Conservation (phyloP, 176 grass and related monocot species). For the Triticum turgidum region DNA sequence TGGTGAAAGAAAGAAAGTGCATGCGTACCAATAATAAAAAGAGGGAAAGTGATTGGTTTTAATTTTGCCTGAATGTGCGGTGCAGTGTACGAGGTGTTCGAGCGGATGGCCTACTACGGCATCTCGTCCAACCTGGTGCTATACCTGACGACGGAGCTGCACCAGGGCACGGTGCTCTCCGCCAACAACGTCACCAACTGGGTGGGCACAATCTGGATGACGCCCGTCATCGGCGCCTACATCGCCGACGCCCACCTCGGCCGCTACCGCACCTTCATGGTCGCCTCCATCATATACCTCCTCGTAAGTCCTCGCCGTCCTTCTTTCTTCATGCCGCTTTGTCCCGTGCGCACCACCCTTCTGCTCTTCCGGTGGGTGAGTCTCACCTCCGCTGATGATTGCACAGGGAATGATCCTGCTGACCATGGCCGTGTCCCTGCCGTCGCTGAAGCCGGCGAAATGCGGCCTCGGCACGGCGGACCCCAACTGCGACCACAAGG, state of each 20-base stretch:
- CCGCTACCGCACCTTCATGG: constrained; percentile 85
- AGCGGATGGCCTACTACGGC: constrained; percentile 91
- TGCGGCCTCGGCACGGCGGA: constrained; percentile 52
- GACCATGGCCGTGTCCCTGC: constrained; percentile 64
- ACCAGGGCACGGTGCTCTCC: constrained; percentile 74
- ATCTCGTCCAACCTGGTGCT: constrained; percentile 91
- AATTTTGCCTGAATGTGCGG: neutral
- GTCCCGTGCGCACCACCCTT: neutral
- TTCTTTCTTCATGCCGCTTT: neutral
- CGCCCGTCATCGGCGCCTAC: constrained; percentile 81
- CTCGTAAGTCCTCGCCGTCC: constrained; percentile 37
- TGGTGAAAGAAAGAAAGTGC: neutral
- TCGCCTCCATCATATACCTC: constrained; percentile 72
- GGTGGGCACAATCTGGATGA: constrained; percentile 92
- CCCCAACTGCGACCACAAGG: constrained; percentile 44
- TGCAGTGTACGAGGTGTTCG: constrained; percentile 91
- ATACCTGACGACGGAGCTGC: constrained; percentile 78
- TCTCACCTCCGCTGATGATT: too few species aligned
- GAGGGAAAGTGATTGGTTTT: neutral
- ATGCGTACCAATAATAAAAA: neutral
- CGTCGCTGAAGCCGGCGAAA: constrained; percentile 63
- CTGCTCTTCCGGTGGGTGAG: too few species aligned
- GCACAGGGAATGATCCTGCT: constrained; percentile 74
- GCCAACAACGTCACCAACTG: constrained; percentile 94
- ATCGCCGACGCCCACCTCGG: constrained; percentile 88